phyloP scores from a whole-genome alignment of 1,139 yeast species.

The Arxiozyma heterogenica region DNA sequence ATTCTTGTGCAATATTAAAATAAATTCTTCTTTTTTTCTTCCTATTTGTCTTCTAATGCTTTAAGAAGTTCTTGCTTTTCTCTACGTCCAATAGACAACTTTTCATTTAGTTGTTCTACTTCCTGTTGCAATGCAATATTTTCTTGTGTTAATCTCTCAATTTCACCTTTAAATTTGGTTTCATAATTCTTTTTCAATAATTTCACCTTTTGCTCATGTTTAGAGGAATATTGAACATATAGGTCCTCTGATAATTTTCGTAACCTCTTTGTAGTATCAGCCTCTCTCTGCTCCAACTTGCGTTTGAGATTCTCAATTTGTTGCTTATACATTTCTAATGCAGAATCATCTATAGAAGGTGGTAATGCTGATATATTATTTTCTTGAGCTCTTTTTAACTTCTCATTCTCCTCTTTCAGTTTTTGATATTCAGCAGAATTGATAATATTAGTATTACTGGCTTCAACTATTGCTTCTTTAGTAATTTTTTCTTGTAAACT shows the following conservation, averaged over 20 bases:
- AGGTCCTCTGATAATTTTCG: slow-evolving; percentile 56
- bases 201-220: slow-evolving; percentile 57
- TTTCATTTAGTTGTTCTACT: slow-evolving; percentile 38
- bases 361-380: not conserved
- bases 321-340: slow-evolving; percentile 10
- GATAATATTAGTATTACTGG: not conserved
- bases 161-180: slow-evolving; percentile 38
- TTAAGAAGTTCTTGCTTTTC: slow-evolving; percentile 50
- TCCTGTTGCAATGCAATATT: slow-evolving; percentile 39
- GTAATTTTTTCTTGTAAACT: slow-evolving; percentile 11
- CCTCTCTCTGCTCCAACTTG: slow-evolving; percentile 29
- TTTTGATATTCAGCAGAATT: not conserved
- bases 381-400: not conserved
- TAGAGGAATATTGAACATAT: slow-evolving; percentile 57
- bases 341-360: not conserved
- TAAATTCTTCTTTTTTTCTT: not conserved
- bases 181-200: slow-evolving; percentile 47
- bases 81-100: slow-evolving; percentile 39
- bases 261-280: slow-evolving; percentile 42
- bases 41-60: slow-evolving; percentile 36
- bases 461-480: not conserved
- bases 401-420: slow-evolving; percentile 1
- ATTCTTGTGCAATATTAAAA: not conserved
- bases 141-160: slow-evolving; percentile 36
- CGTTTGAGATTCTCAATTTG: slow-evolving; percentile 26